These are phyloP conservation scores for Ophiosphaerella narmari DNA, from an alignment of 2,329 filamentous ascomycete genomes.

Conservation along the genomic window DNA sequence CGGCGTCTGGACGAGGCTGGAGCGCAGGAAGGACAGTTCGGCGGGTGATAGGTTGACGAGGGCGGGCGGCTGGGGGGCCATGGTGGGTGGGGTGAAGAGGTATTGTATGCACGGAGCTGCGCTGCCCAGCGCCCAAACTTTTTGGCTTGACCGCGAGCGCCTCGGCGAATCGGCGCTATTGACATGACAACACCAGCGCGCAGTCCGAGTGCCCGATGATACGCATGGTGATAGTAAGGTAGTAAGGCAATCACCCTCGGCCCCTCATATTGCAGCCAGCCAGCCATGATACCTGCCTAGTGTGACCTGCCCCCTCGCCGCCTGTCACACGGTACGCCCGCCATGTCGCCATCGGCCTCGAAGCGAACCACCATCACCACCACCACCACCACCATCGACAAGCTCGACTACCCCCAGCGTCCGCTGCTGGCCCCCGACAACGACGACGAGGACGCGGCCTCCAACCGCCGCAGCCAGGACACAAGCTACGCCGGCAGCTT, in stretches of 20 bases:
- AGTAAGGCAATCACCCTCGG: no score
- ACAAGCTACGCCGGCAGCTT: conserved; percentile 58
- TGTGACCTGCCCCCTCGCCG: conserved; percentile 11
- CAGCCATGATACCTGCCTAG: no score
- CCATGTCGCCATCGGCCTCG: conserved; percentile 38
- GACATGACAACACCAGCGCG: conserved; percentile 30
- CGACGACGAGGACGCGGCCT: conserved; percentile 30
- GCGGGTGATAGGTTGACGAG: conserved; percentile 83
- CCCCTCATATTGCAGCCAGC: no score
- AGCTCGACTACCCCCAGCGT: conserved; percentile 54
- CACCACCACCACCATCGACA: conserved; percentile 48
- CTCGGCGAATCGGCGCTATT: conserved; percentile 28
- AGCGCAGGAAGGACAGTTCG: conserved; percentile 94
- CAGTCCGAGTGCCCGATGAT: conserved; percentile 20
- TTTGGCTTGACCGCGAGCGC: background rate
- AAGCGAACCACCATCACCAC: conserved; percentile 36
- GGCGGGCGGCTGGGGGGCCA: conserved; percentile 49
- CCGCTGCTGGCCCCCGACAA: conserved; percentile 49
- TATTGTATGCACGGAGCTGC: background rate
- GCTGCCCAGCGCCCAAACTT: conserved; percentile 3
- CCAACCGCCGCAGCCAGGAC: conserved; percentile 46
- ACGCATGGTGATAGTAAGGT: no score
- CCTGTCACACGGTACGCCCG: conserved; percentile 22
- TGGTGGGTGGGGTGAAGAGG: conserved; percentile 10
- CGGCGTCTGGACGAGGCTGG: conserved; percentile 77